phyloP scores from a whole-genome alignment of 2,329 filamentous ascomycete species.

The Aureobasidium sp. region DNA sequence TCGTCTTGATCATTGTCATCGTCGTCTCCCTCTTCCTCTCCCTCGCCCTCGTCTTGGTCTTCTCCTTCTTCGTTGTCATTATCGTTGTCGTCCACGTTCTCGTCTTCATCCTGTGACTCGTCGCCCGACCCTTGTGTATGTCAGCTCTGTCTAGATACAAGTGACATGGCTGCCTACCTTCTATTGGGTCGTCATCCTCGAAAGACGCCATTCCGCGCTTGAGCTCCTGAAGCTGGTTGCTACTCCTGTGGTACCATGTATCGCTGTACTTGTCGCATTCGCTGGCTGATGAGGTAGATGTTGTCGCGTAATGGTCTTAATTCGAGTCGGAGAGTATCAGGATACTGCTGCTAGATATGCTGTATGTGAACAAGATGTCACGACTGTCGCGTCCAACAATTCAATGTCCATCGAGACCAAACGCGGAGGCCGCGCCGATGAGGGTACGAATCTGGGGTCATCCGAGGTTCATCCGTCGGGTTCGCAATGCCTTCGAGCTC shows the following conservation, averaged over 20 bases:
- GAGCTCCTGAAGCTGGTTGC: neutral
- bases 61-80: slow-evolving; percentile 40
- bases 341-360: neutral
- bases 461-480: slow-evolving; percentile 1
- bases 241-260: neutral
- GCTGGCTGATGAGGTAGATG: neutral
- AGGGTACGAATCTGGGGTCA: neutral
- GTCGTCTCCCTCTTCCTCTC: slow-evolving; percentile 39
- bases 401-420: slow-evolving; percentile 9
- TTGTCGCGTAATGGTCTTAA: neutral
- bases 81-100: slow-evolving; percentile 47
- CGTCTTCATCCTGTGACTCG: slow-evolving; percentile 47
- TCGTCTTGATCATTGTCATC: slow-evolving; percentile 45
- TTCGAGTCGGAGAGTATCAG: no score
- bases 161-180: slow-evolving; percentile 21
- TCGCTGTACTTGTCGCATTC: slow-evolving; percentile 48
- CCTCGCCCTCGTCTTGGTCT: slow-evolving; percentile 35
- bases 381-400: slow-evolving; percentile 2
- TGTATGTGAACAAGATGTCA: neutral
- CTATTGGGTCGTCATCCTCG: slow-evolving; percentile 47
- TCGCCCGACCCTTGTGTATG: slow-evolving; percentile 37
- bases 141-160: neutral
- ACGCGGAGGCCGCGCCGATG: slow-evolving; percentile 14
- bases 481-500: neutral
- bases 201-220: slow-evolving; percentile 42